phyloP scores from a whole-genome alignment of 225 moss, liverwort and hornwort genomes.

The Polytrichum commune region DNA sequence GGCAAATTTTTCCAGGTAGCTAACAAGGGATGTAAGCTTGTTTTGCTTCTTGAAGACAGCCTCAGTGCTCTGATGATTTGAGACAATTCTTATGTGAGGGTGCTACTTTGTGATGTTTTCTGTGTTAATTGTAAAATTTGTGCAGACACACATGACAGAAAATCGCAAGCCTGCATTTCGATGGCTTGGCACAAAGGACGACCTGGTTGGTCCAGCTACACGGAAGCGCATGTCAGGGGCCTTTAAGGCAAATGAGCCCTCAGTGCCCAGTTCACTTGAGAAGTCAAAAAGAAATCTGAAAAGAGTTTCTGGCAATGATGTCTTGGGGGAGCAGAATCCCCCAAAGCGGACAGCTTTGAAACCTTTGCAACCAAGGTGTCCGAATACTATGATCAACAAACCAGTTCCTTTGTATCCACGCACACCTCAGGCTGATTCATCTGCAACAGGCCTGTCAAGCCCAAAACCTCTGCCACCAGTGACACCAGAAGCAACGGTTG shows the following conservation, averaged over 20 bases:
- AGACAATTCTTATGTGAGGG: too few relatives aligned
- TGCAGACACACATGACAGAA: constrained; percentile 88
- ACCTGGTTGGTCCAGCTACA: constrained; percentile 61
- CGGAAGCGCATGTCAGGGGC: constrained; percentile 46
- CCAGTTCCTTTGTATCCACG: constrained; percentile 87
- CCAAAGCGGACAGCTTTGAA: constrained; percentile 53
- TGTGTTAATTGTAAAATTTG: background rate
- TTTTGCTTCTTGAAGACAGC: too few relatives aligned
- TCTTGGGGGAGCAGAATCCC: constrained; percentile 29
- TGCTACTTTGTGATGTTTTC: too few relatives aligned
- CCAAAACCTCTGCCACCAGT: constrained; percentile 37
- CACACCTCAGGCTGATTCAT: constrained; percentile 39
- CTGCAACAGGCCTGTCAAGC: constrained; percentile 31
- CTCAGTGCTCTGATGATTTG: too few relatives aligned
- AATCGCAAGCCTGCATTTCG: constrained; percentile 91
- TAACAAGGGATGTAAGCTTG: too few relatives aligned
- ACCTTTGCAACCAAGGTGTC: constrained; percentile 52
- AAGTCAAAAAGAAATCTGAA: constrained; percentile 39
- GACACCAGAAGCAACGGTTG: constrained; percentile 42
- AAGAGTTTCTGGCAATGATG: constrained; percentile 32
- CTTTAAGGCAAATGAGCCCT: constrained; percentile 22
- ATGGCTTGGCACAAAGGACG: constrained; percentile 83
- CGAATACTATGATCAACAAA: constrained; percentile 63
- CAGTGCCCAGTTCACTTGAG: constrained; percentile 25
- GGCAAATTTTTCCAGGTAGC: too few relatives aligned